phyloP scores from a whole-genome alignment of 129 eudicot genomes.

The Cynara cardunculus region DNA sequence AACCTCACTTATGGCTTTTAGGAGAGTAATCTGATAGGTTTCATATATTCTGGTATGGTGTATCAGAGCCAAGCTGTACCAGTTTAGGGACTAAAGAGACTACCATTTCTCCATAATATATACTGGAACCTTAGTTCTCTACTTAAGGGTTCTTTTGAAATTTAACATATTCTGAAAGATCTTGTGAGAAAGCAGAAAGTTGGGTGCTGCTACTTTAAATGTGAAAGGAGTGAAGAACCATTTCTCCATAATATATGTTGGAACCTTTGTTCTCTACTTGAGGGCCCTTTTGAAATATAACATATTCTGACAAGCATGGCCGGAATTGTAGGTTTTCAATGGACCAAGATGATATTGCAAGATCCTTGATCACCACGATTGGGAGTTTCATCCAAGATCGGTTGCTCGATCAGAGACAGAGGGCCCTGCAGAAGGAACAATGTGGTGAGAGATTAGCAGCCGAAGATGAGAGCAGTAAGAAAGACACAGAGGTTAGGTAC shows the following conservation, averaged over 20 bases:
- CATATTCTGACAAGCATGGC: background rate
- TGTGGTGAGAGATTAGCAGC: slow-evolving; percentile 69
- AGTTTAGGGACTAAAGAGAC: background rate
- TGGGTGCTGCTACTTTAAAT: too few relatives aligned
- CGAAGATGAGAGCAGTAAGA: slow-evolving; percentile 30
- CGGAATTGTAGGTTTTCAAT: slow-evolving; percentile 42
- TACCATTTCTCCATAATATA: background rate
- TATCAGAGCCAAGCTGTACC: too few relatives aligned
- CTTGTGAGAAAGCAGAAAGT: too few relatives aligned
- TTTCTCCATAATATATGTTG: background rate
- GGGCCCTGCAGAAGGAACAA: slow-evolving; percentile 52
- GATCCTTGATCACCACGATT: slow-evolving; percentile 41
- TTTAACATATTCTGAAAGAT: background rate
- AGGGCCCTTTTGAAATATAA: background rate
- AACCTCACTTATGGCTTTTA: background rate
- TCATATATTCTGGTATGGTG: background rate
- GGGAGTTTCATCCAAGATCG: slow-evolving; percentile 60
- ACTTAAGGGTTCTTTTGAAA: background rate
- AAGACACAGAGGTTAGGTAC: slow-evolving; percentile 40
- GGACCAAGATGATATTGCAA: slow-evolving; percentile 19
- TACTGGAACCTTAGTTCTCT: background rate
- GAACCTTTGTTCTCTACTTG: background rate
- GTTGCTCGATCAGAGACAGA: slow-evolving; percentile 40
- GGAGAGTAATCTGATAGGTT: background rate
- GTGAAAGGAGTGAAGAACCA: background rate